Evolutionary conservation across 805 yeast species (phyloP).

Genomic region (Cyberlindnera xishuangbannaensis): DNA sequence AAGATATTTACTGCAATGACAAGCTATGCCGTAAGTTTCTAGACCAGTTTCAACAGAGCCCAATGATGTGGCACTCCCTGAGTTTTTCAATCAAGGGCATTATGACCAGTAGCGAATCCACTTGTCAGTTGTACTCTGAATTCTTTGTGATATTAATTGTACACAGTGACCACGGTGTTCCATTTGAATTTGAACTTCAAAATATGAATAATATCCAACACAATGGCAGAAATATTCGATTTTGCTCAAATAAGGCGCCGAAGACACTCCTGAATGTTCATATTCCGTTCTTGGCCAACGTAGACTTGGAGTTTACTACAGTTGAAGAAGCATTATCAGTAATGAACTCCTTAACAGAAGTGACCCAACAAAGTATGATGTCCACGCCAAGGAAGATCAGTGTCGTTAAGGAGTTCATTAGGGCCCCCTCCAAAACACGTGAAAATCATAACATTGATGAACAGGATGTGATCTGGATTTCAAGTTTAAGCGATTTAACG

Average conservation of each 20-base stretch:
- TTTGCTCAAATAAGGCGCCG: conserved; percentile 7
- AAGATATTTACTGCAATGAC: conserved; percentile 18
- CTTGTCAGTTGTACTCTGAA: conserved; percentile 12
- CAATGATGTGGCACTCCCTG: conserved; percentile 3
- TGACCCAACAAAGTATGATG: not conserved
- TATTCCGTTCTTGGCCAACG: conserved; percentile 2
- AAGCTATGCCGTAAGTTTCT: conserved; percentile 13
- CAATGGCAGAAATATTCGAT: conserved; percentile 1
- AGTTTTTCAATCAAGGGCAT: conserved; percentile 6
- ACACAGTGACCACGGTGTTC: conserved; percentile 16
- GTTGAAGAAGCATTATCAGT: not conserved
- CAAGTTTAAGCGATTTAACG: conserved; percentile 4
- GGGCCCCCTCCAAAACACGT: conserved; percentile 14
- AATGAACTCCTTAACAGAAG: not conserved
- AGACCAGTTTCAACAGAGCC: conserved; percentile 1
- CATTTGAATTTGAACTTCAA: conserved; percentile 16
- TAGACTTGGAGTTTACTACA: conserved; percentile 8
- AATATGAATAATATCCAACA: conserved; percentile 5
- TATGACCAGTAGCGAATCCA: conserved; percentile 6
- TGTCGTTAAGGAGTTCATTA: conserved; percentile 25
- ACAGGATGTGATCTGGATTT: conserved; percentile 2
- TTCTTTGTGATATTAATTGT: conserved; percentile 13
- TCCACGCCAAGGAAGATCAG: conserved; percentile 27
- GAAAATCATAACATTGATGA: too few species aligned
- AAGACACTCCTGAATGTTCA: conserved; percentile 11